These are phyloP conservation scores for Vanrija humicola DNA, from an alignment of 1,284 basidiomycete species.

Conservation along the genomic window DNA sequence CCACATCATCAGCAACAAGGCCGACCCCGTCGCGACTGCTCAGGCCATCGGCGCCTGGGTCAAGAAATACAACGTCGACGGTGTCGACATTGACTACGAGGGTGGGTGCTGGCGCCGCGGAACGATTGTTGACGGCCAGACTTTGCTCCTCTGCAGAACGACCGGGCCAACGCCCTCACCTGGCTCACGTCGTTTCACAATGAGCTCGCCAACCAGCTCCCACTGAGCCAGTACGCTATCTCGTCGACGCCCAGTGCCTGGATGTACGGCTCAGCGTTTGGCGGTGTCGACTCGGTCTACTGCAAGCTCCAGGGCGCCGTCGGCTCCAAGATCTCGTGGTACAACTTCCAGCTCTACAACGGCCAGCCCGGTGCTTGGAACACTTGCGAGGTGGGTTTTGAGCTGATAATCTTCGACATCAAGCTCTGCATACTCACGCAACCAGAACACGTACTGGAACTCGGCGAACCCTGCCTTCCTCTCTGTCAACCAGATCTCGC, in stretches of 20 bases:
- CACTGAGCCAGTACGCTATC: conserved; percentile 38
- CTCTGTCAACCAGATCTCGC: conserved; percentile 11
- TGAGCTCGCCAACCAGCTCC: conserved; percentile 38
- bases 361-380: conserved; percentile 13
- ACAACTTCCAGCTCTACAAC: conserved; percentile 51
- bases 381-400: conserved; percentile 13
- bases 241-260: conserved; percentile 34
- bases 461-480: conserved; percentile 10
- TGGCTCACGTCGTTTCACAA: conserved; percentile 37
- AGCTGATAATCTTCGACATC: neutral
- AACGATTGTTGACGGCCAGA: conserved; percentile 1
- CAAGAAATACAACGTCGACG: conserved; percentile 51
- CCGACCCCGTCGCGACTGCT: conserved; percentile 44
- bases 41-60: conserved; percentile 45
- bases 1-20: conserved; percentile 37
- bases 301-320: conserved; percentile 34
- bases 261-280: conserved; percentile 17
- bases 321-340: conserved; percentile 26
- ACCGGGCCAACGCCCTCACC: conserved; percentile 11
- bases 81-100: conserved; percentile 55
- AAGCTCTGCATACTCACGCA: neutral
- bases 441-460: conserved; percentile 6
- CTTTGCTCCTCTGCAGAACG: conserved; percentile 7
- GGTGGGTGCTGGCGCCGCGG: conserved; percentile 8
- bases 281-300: conserved; percentile 27